Percentiles rank a stretch among this genome's conserved stretches.
Evolutionary conservation across 129 eudicot species (phyloP).

Genomic region (Centrapalus pauciflorus): DNA sequence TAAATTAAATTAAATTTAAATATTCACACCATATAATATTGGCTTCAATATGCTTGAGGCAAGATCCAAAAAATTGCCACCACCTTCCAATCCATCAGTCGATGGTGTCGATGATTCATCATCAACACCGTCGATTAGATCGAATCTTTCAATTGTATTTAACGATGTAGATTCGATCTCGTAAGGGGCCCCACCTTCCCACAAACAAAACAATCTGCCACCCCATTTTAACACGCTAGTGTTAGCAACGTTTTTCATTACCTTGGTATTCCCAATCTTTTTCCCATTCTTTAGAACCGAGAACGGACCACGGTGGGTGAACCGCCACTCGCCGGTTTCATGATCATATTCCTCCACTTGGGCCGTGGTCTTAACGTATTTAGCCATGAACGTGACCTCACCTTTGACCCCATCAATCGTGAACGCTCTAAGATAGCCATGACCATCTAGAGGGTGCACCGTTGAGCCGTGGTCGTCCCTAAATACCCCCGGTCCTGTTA

Average conservation of each 20-base stretch:
- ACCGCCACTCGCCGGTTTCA: constrained; percentile 72
- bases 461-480: constrained; percentile 87
- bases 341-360: constrained; percentile 72
- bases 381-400: constrained; percentile 64
- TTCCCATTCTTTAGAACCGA: constrained; percentile 84
- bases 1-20: neutral
- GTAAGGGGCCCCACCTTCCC: constrained; percentile 97
- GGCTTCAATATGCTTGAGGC: constrained; percentile 76
- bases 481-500: constrained; percentile 87
- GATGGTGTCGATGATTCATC: neutral
- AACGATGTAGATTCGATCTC: constrained; percentile 62
- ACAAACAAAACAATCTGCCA: constrained; percentile 73
- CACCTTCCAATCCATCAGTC: neutral
- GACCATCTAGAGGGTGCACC: constrained; percentile 95
- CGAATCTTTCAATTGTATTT: constrained; percentile 62
- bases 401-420: constrained; percentile 49
- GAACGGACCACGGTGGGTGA: constrained; percentile 92
- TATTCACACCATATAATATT: constrained; percentile 58
- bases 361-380: constrained; percentile 75
- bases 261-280: constrained; percentile 78
- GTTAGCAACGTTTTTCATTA: constrained; percentile 95
- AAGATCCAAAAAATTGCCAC: constrained; percentile 36
- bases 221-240: constrained; percentile 87
- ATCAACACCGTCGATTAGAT: constrained; percentile 35
- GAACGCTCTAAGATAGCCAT: constrained; percentile 84